Evolutionary conservation across 306 rosid genomes (phyloP).

Genomic region (Dalbergia oliveri): DNA sequence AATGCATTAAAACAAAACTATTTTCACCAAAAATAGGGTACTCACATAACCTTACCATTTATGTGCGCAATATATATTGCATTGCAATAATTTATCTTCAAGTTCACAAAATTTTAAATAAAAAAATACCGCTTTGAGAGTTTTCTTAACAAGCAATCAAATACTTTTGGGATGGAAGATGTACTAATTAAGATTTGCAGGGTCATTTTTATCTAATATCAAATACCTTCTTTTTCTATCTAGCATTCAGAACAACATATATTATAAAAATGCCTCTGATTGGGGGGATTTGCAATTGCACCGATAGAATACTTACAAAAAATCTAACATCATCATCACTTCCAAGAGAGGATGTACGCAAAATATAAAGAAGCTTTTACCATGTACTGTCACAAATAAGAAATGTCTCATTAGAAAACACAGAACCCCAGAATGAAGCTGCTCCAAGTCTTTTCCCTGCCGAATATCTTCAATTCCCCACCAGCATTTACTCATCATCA

Average conservation of each 20-base stretch:
- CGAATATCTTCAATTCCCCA: slow-evolving; percentile 45
- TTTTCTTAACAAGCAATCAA: not conserved
- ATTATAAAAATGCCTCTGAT: slow-evolving; percentile 21
- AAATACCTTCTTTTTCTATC: slow-evolving; percentile 41
- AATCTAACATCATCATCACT: slow-evolving; percentile 47
- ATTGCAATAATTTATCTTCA: no score
- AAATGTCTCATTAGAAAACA: slow-evolving; percentile 53
- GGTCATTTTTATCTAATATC: slow-evolving; percentile 33
- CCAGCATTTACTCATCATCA: slow-evolving; percentile 60
- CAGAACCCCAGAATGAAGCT: slow-evolving; percentile 46
- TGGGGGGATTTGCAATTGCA: slow-evolving; percentile 36
- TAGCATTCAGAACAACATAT: slow-evolving; percentile 47
- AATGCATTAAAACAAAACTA: no score
- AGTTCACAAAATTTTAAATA: not conserved
- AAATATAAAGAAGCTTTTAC: slow-evolving; percentile 53
- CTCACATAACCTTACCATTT: no score
- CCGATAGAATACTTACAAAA: slow-evolving; percentile 49
- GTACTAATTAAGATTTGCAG: no score
- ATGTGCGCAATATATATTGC: no score
- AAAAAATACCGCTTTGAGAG: not conserved
- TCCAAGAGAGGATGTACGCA: slow-evolving; percentile 51
- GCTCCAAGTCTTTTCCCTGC: slow-evolving; percentile 36
- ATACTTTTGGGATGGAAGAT: no score
- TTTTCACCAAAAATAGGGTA: no score
- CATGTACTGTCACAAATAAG: slow-evolving; percentile 65